Percentiles rank a stretch among this genome's conserved stretches.
Evolutionary conservation across 1,139 yeast species (phyloP).

Genomic region (Sugiyamaella castrensis): DNA sequence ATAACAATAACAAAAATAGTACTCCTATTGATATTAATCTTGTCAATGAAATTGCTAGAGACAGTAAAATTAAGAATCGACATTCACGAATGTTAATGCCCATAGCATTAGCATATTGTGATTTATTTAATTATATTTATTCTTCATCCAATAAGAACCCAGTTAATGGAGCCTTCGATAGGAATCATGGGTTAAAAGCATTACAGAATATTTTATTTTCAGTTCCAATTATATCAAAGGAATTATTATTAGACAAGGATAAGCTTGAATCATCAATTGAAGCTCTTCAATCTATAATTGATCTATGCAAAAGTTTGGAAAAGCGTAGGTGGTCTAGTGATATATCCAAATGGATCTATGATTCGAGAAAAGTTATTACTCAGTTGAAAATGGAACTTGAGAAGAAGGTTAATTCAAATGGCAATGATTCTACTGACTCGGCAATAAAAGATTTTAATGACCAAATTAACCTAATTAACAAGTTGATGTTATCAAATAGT

Average conservation of each 20-base stretch:
- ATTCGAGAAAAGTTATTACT: constrained; percentile 5
- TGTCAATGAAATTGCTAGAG: constrained; percentile 1
- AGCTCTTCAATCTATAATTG: constrained; percentile 12
- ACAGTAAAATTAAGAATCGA: constrained; percentile 1
- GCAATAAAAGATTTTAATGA: constrained; percentile 18
- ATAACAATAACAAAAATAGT: not conserved
- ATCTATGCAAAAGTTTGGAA: constrained; percentile 12
- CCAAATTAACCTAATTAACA: constrained; percentile 15
- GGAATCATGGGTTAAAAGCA: constrained; percentile 18
- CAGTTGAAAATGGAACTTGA: not conserved
- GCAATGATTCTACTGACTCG: constrained; percentile 1
- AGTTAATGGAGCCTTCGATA: constrained; percentile 9
- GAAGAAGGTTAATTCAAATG: constrained; percentile 5
- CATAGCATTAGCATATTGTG: constrained; percentile 8
- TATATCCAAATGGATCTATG: constrained; percentile 15
- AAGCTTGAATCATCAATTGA: not conserved
- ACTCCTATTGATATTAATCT: constrained; percentile 5
- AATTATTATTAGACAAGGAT: constrained; percentile 2
- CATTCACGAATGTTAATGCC: constrained; percentile 3
- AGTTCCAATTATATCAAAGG: constrained; percentile 5
- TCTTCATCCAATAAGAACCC: constrained; percentile 1
- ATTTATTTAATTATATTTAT: constrained; percentile 9
- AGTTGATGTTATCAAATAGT: not conserved
- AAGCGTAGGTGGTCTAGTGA: constrained; percentile 11
- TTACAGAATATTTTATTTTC: constrained; percentile 17